A percentile compares a stretch with the other conserved stretches of the same genome.
Evolutionary conservation across 257 asterid genomes (phyloP).

Genomic region (Gentiana straminea): DNA sequence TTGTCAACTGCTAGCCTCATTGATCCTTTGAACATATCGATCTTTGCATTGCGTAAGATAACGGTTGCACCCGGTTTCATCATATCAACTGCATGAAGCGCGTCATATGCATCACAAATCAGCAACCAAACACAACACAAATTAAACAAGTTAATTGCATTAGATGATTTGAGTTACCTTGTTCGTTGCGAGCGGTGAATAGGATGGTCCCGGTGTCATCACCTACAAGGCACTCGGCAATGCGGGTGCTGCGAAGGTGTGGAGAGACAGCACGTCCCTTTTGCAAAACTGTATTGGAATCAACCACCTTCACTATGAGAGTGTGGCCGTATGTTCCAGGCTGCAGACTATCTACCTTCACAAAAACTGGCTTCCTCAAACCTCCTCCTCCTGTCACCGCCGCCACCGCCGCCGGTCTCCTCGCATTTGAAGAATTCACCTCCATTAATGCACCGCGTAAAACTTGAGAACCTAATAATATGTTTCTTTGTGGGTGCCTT

Average conservation of each 20-base stretch:
- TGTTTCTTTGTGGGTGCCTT: no score
- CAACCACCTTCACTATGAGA: constrained; percentile 43
- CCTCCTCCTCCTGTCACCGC: no score
- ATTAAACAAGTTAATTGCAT: no score
- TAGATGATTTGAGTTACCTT: constrained; percentile 27
- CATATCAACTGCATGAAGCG: constrained; percentile 43
- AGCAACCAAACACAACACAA: background rate
- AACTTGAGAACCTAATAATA: no score
- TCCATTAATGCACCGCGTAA: constrained; percentile 20
- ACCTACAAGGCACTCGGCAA: constrained; percentile 72
- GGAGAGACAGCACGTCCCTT: constrained; percentile 38
- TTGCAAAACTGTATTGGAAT: constrained; percentile 31
- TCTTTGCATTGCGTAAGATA: constrained; percentile 55
- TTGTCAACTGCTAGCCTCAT: constrained; percentile 87
- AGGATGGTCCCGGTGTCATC: constrained; percentile 65
- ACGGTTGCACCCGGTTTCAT: constrained; percentile 47
- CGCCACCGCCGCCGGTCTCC: constrained; percentile 6
- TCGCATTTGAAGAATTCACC: constrained; percentile 5
- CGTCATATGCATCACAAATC: background rate
- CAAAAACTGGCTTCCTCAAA: constrained; percentile 57
- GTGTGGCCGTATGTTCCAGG: constrained; percentile 65
- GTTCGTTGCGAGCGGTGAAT: constrained; percentile 77
- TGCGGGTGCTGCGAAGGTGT: constrained; percentile 41
- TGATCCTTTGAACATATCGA: constrained; percentile 76
- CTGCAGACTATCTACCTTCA: constrained; percentile 44